Base-by-base conservation (phyloP, 2,329 filamentous ascomycete genomes). In the Aspergillus sclerotialis region DNA sequence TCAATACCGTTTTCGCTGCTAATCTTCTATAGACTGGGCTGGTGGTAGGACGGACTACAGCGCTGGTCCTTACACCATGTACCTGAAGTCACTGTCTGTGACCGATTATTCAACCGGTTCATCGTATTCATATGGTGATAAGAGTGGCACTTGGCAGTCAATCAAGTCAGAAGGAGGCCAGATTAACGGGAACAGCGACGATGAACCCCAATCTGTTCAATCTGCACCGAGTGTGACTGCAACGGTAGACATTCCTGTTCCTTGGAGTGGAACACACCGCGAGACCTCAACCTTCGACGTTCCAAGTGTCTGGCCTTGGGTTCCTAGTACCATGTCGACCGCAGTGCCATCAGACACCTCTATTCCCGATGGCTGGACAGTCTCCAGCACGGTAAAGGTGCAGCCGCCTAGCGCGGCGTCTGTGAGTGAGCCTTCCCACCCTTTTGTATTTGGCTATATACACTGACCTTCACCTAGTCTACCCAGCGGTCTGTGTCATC, bases 91-190 rank as follows among this genome's bases (percentile, higher is more conserved):
- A 18, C 64, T 95, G 48, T 70, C 74, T 35, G 76, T 94, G 27
- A 81, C 80, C 33, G 92, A 98, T 67, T 98, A 96, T 68, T 95
- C 89, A 14, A 95, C 89, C 2, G 92, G 92, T 35, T 81, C 75
- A 12, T 69, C 82, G 43, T 98, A 98, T 70, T 70, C 68, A 37
- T 98, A 96, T 66, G 76, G 76, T 46, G 84, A 92, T 58, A 76
- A 72, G 24, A 81, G 75, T 30, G 92, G 92, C 30, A 75, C 70
- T 14, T 94, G 87, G 85, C 55, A 76, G 45, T 90, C 84, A 31
- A 96, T 98, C 60, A 64, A 76, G 49, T 79, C 90, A 34, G 74
- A 82, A n/a, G 88, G 79, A 44, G 92, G 92, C 41, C 62, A 69
- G 45, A 69, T 96, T 59, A 86, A 87, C 58, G 77, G 75, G 18